phyloP scores from a whole-genome alignment of 768 basidiomycete species.

The Rhodotorula diobovata region DNA sequence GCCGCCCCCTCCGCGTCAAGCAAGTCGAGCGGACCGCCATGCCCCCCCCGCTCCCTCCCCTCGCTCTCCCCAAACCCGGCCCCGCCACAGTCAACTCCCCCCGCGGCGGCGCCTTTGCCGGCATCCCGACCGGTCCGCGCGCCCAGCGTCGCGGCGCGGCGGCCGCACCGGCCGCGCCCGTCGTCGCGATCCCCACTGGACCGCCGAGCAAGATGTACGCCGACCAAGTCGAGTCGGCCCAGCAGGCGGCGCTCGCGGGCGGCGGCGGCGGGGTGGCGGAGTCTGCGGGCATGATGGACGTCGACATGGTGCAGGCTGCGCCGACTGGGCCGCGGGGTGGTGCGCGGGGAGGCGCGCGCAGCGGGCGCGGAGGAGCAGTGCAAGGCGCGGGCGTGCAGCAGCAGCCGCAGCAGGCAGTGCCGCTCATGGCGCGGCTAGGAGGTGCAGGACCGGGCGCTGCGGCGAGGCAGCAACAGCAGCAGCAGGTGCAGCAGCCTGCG shows the following conservation, averaged over 20 bases:
- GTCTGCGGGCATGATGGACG: constrained; percentile 19
- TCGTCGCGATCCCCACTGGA: too few relatives aligned
- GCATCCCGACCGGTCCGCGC: neutral
- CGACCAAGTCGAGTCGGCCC: constrained; percentile 10
- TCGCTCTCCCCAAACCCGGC: neutral
- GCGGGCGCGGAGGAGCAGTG: too few relatives aligned
- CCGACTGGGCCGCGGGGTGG: too few relatives aligned
- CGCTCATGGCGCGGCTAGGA: neutral
- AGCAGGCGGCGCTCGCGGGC: neutral
- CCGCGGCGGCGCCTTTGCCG: neutral
- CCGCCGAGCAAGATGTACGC: constrained; percentile 20
- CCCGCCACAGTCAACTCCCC: neutral
- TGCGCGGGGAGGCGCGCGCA: too few relatives aligned
- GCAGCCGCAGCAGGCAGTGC: neutral
- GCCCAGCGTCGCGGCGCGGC: neutral
- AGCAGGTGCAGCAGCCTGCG: neutral
- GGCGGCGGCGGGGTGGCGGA: too few relatives aligned
- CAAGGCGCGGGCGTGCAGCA: neutral
- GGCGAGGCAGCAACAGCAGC: neutral
- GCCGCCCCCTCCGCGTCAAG: constrained; percentile 23
- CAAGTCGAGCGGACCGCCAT: constrained; percentile 5
- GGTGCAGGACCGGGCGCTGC: neutral
- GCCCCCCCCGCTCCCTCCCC: neutral
- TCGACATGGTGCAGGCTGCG: neutral
- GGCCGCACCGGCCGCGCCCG: neutral